Evolutionary conservation across 2,329 filamentous ascomycete genomes (phyloP).

Genomic region (Fusarium verrucosum): DNA sequence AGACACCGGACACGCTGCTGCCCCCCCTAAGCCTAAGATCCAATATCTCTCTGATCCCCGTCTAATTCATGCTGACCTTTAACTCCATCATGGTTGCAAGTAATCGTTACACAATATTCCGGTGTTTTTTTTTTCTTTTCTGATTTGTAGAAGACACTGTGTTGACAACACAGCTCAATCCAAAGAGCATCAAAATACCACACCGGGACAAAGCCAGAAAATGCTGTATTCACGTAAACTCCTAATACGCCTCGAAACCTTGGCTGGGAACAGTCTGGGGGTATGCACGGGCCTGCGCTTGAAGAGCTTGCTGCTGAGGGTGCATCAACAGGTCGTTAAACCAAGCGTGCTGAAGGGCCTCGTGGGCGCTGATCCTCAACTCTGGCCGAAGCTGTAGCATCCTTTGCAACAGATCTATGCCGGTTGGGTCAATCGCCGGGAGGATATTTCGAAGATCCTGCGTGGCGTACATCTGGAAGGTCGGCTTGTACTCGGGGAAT

Average conservation of each 20-base stretch:
- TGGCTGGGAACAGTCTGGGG: slow-evolving; percentile 53
- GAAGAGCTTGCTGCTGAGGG: slow-evolving; percentile 56
- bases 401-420: slow-evolving; percentile 84
- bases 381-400: slow-evolving; percentile 96
- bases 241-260: slow-evolving; percentile 51
- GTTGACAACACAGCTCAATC: slow-evolving; percentile 9
- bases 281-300: slow-evolving; percentile 55
- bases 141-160: background rate
- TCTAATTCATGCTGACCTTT: slow-evolving; percentile 38
- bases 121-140: slow-evolving; percentile 13
- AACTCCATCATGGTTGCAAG: slow-evolving; percentile 40
- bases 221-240: background rate
- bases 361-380: slow-evolving; percentile 85
- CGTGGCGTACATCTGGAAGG: slow-evolving; percentile 92
- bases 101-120: slow-evolving; percentile 19
- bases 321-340: slow-evolving; percentile 78
- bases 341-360: slow-evolving; percentile 91
- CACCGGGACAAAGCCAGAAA: slow-evolving; percentile 6
- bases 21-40: slow-evolving; percentile 25
- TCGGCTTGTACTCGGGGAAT: slow-evolving; percentile 97
- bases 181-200: background rate
- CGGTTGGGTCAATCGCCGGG: slow-evolving; percentile 86
- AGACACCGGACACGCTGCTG: slow-evolving; percentile 13
- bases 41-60: slow-evolving; percentile 28
- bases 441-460: slow-evolving; percentile 89